Conservation (phyloP, 1,139 yeast genomes). For the Debaryomyces fabryi region DNA sequence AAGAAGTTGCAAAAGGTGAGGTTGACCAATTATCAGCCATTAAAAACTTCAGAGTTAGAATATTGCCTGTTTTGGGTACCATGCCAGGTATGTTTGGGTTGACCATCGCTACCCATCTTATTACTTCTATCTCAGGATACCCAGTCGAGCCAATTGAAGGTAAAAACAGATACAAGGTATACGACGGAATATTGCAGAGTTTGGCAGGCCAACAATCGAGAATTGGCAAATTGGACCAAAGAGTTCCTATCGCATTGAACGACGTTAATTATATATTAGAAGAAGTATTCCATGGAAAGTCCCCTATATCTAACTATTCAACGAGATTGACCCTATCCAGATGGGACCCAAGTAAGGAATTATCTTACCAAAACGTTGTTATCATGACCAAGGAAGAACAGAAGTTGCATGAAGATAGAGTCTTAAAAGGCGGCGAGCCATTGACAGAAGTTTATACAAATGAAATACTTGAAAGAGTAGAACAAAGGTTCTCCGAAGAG, state of each 20-base stretch:
- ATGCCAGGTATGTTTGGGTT: slow-evolving; percentile 97
- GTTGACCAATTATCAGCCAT: slow-evolving; percentile 88
- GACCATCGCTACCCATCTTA: slow-evolving; percentile 79
- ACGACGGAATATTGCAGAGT: slow-evolving; percentile 80
- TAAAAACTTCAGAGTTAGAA: slow-evolving; percentile 88
- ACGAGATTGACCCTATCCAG: slow-evolving; percentile 76
- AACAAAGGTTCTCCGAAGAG: slow-evolving; percentile 73
- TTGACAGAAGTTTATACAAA: slow-evolving; percentile 65
- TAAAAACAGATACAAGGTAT: slow-evolving; percentile 81
- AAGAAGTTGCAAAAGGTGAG: slow-evolving; percentile 74
- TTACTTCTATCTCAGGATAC: slow-evolving; percentile 82
- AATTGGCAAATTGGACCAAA: slow-evolving; percentile 66
- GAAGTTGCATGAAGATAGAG: slow-evolving; percentile 70
- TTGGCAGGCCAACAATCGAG: slow-evolving; percentile 87
- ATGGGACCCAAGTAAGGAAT: slow-evolving; percentile 71
- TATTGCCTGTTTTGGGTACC: slow-evolving; percentile 92
- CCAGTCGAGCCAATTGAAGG: slow-evolving; percentile 89
- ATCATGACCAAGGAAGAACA: slow-evolving; percentile 90
- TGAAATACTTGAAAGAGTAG: slow-evolving; percentile 61
- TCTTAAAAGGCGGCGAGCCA: slow-evolving; percentile 64
- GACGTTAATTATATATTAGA: slow-evolving; percentile 88
- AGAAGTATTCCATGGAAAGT: slow-evolving; percentile 89
- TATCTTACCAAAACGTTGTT: slow-evolving; percentile 74
- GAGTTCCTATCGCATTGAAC: slow-evolving; percentile 68
- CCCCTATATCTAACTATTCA: slow-evolving; percentile 83